Conservation (phyloP, 2,329 filamentous ascomycete species). For the Talaromyces sp. region DNA sequence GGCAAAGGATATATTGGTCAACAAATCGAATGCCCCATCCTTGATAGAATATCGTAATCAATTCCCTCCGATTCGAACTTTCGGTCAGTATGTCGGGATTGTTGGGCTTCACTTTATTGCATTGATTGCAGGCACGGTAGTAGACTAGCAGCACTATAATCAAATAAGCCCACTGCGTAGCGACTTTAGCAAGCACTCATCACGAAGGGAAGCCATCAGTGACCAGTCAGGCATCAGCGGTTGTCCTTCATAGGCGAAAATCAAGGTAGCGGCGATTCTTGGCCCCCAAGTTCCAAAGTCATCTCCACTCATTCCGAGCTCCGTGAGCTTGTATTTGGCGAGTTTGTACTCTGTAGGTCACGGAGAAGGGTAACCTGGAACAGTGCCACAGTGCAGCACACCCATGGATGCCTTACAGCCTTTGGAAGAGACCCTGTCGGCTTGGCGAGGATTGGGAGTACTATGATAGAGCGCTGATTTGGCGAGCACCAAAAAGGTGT, state of each 20-base stretch:
- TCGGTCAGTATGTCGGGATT: neutral
- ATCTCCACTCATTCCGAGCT: conserved; percentile 6
- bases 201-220: neutral
- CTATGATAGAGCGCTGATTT: neutral
- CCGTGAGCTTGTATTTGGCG: neutral
- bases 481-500: neutral
- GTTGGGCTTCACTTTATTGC: neutral
- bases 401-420: neutral
- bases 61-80: neutral
- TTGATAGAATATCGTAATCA: neutral
- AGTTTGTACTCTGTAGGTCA: neutral
- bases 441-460: neutral
- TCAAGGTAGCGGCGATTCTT: neutral
- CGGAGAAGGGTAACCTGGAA: neutral
- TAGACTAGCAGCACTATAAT: neutral
- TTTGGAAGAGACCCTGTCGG: neutral
- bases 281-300: neutral
- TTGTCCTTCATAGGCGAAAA: neutral
- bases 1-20: neutral
- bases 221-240: neutral
- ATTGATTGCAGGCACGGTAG: neutral
- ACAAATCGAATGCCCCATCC: neutral
- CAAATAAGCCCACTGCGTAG: neutral
- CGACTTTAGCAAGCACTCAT: neutral
- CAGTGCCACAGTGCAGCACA: neutral